These are phyloP conservation scores for Raphanus sativus DNA, from an alignment of 345 rosid species.

Conservation along the genomic window DNA sequence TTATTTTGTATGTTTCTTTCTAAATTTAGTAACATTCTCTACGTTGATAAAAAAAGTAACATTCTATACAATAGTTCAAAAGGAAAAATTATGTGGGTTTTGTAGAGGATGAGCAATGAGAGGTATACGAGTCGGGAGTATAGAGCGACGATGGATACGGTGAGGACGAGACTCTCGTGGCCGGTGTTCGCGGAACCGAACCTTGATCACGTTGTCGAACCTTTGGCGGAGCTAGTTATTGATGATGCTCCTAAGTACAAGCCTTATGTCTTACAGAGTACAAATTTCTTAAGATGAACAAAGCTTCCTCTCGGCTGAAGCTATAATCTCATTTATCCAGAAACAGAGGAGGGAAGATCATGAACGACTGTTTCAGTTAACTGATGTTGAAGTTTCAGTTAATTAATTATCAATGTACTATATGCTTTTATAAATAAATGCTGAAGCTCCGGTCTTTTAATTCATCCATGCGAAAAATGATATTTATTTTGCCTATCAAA, in stretches of 20 bases:
- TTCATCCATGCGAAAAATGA: background rate
- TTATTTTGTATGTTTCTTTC: background rate
- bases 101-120: constrained; percentile 71
- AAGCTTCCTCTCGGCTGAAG: constrained; percentile 37
- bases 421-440: background rate
- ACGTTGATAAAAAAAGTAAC: too few species aligned
- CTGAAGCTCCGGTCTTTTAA: too few species aligned
- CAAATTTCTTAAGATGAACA: background rate
- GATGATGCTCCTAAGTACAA: constrained; percentile 51
- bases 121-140: constrained; percentile 55
- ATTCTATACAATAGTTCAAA: background rate
- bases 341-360: background rate
- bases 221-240: constrained; percentile 48
- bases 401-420: background rate
- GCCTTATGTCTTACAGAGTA: constrained; percentile 27
- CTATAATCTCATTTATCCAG: background rate
- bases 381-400: background rate
- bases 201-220: constrained; percentile 50
- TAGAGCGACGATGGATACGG: constrained; percentile 52
- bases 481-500: background rate
- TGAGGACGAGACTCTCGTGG: constrained; percentile 80
- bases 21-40: background rate
- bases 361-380: background rate
- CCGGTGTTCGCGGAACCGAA: constrained; percentile 78
- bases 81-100: background rate